Percentiles rank a stretch among this genome's conserved stretches.
These are phyloP conservation scores for Cadophora sp. DNA, from an alignment of 2,329 filamentous ascomycete species.

Conservation along the genomic window DNA sequence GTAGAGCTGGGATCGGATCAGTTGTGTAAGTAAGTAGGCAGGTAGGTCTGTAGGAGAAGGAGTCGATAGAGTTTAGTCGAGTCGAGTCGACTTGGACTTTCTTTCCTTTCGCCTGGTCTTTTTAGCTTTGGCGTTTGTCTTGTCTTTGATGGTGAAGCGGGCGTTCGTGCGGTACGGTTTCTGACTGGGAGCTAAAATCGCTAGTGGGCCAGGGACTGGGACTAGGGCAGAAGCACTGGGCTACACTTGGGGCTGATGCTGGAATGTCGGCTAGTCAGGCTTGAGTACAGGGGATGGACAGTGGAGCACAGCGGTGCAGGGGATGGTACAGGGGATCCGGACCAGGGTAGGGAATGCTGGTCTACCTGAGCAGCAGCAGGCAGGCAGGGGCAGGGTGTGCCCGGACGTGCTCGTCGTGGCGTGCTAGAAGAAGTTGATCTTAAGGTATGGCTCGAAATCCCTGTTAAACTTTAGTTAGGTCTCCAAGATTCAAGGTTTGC, in stretches of 20 bases:
- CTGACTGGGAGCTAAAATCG: slow-evolving; percentile 6
- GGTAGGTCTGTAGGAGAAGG: neutral
- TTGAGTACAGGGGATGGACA: neutral
- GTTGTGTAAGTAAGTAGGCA: neutral
- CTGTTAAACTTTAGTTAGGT: slow-evolving; percentile 36
- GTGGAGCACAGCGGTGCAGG: slow-evolving; percentile 10
- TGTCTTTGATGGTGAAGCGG: slow-evolving; percentile 9
- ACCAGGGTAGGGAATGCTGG: slow-evolving; percentile 3
- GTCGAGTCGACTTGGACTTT: neutral
- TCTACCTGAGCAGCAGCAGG: neutral
- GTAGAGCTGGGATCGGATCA: neutral
- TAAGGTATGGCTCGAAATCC: slow-evolving; percentile 28
- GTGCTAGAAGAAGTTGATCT: slow-evolving; percentile 29
- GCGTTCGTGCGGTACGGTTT: slow-evolving; percentile 13
- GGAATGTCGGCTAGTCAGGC: slow-evolving; percentile 26
- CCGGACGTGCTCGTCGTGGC: slow-evolving; percentile 14
- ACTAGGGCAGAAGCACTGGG: neutral
- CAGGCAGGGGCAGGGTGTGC: slow-evolving; percentile 15
- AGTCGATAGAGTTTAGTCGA: neutral
- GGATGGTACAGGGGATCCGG: neutral
- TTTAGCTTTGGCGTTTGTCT: slow-evolving; percentile 15
- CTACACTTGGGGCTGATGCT: neutral
- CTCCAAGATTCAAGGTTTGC: slow-evolving; percentile 33
- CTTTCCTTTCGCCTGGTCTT: slow-evolving; percentile 8
- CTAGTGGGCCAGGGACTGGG: neutral